Conservation (phyloP, 768 basidiomycete genomes). For the Candolleomyces aberdarensis region DNA sequence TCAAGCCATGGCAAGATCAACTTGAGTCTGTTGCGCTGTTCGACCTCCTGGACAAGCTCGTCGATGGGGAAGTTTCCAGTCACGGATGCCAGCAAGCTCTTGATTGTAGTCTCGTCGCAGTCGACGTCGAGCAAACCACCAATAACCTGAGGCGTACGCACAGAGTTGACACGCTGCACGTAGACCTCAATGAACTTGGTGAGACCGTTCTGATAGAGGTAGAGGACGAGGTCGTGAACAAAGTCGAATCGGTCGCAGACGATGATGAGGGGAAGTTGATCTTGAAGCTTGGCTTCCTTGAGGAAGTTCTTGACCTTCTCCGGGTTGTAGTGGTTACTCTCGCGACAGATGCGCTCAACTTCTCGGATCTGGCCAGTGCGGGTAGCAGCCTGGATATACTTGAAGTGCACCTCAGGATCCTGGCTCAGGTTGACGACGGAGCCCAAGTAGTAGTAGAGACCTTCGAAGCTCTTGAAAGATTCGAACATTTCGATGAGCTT, state of each 20-base stretch:
- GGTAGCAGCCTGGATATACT: constrained; percentile 98
- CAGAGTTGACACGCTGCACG: constrained; percentile 96
- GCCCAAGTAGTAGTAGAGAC: constrained; percentile 97
- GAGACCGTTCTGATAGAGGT: constrained; percentile 96
- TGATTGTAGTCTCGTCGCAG: constrained; percentile 95
- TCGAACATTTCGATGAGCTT: constrained; percentile 99
- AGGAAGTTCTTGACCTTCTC: constrained; percentile 99
- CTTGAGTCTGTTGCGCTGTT: constrained; percentile 93
- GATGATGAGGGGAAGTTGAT: constrained; percentile 98
- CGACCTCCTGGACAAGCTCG: constrained; percentile 96
- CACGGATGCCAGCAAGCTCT: constrained; percentile 88
- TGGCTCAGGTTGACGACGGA: constrained; percentile 96
- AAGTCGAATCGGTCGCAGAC: constrained; percentile 99
- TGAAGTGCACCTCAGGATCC: constrained; percentile 98
- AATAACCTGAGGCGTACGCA: constrained; percentile 94
- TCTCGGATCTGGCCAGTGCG: constrained; percentile 98
- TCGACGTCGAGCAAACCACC: constrained; percentile 97
- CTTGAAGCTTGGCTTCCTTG: constrained; percentile 94
- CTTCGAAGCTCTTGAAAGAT: constrained; percentile 95
- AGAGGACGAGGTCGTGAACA: constrained; percentile 97
- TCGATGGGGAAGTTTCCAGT: constrained; percentile 98
- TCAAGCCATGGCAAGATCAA: constrained; percentile 98
- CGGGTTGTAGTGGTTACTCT: constrained; percentile 96
- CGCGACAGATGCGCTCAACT: constrained; percentile 97
- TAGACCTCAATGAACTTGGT: constrained; percentile 99